Percentiles rank a stretch among this genome's conserved stretches.
phyloP scores from a whole-genome alignment of 306 rosid species.

The Mucuna pruriens region DNA sequence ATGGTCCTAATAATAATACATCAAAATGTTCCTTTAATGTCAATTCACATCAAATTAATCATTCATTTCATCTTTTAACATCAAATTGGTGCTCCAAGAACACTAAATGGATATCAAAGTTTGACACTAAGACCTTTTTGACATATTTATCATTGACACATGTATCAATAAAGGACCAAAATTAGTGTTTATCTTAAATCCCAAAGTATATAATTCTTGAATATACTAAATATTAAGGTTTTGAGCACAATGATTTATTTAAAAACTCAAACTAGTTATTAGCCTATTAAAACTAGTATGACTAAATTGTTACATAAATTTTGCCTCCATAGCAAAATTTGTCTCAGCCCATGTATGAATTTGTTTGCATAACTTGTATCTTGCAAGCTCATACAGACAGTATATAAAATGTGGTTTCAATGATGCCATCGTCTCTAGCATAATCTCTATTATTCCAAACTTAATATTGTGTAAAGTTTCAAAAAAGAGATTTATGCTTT shows the following conservation, averaged over 20 bases:
- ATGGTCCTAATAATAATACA: no score
- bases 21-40: no score
- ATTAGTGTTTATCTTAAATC: neutral
- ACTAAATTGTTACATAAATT: neutral
- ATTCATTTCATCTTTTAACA: neutral
- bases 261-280: neutral
- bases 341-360: neutral
- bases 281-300: neutral
- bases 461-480: slow-evolving; percentile 1
- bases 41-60: no score
- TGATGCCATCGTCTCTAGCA: neutral
- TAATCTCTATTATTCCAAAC: neutral
- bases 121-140: no score
- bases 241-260: neutral
- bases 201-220: no score
- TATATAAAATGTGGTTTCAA: neutral
- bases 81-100: neutral
- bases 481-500: neutral
- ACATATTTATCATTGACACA: no score
- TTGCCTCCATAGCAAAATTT: neutral
- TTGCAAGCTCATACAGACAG: neutral
- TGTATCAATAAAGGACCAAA: neutral
- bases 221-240: neutral
- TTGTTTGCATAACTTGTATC: neutral
- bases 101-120: no score